Percentiles rank a stretch among this genome's conserved stretches.
Conservation (phyloP, 495 filamentous ascomycete species). For the Ramalina intermedia region DNA sequence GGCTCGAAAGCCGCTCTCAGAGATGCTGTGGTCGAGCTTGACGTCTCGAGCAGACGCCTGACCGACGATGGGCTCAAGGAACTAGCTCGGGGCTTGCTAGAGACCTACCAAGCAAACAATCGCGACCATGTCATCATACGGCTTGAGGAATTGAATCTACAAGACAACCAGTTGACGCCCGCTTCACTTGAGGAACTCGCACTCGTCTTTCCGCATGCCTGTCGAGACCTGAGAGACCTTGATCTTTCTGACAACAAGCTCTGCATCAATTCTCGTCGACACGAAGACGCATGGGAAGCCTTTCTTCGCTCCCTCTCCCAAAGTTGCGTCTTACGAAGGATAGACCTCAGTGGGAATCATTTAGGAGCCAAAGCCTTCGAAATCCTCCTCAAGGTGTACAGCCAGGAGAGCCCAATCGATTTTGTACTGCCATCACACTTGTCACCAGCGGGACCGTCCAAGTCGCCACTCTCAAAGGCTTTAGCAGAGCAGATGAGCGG, state of each 20-base stretch:
- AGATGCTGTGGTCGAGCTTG: conserved; percentile 32
- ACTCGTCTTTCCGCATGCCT: conserved; percentile 22
- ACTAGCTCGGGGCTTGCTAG: conserved; percentile 26
- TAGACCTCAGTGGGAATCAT: conserved; percentile 32
- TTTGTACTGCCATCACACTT: conserved; percentile 1
- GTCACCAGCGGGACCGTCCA: conserved; percentile 11
- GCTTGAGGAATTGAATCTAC: conserved; percentile 33
- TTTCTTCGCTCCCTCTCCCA: conserved; percentile 30
- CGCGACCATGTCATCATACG: conserved; percentile 22
- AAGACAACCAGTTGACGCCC: conserved; percentile 27
- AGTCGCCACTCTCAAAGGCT: conserved; percentile 11
- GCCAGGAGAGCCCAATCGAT: conserved; percentile 21
- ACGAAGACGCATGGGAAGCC: conserved; percentile 26
- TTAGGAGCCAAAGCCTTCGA: conserved; percentile 29
- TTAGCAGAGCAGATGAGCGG: not conserved
- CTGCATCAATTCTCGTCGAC: conserved; percentile 18
- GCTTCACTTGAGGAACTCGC: conserved; percentile 24
- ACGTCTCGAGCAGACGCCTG: conserved; percentile 28
- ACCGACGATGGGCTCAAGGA: conserved; percentile 29
- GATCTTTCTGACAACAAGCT: conserved; percentile 34
- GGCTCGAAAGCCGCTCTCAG: conserved; percentile 22
- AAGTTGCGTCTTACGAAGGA: conserved; percentile 29
- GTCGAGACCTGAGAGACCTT: conserved; percentile 31
- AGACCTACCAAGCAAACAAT: conserved; percentile 21
- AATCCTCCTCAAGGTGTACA: conserved; percentile 28